phyloP scores from a whole-genome alignment of 2,329 filamentous ascomycete genomes.

The Paecilomyces fulvus region DNA sequence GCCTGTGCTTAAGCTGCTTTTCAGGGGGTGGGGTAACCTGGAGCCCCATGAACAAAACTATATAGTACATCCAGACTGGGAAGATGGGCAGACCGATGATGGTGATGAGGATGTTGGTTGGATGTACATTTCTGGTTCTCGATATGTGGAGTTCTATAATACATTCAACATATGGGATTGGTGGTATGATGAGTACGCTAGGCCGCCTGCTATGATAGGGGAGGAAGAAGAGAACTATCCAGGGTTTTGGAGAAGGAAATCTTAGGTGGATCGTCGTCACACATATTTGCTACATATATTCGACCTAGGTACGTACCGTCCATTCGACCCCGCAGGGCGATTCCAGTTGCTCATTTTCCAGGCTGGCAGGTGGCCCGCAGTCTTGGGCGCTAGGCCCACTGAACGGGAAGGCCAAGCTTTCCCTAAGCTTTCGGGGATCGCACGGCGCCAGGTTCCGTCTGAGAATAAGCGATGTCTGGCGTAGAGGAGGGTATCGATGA shows the following conservation, averaged over 20 bases:
- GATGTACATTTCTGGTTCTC: slow-evolving; percentile 6
- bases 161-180: neutral
- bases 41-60: slow-evolving; percentile 6
- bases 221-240: neutral
- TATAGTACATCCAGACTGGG: slow-evolving; percentile 8
- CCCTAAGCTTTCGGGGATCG: neutral
- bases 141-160: neutral
- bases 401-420: neutral
- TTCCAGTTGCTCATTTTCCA: neutral
- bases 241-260: neutral
- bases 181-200: neutral
- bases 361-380: neutral
- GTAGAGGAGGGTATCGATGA: neutral
- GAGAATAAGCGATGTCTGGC: neutral
- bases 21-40: slow-evolving; percentile 5
- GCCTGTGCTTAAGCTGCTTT: slow-evolving; percentile 9
- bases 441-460: neutral
- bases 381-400: neutral
- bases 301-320: neutral
- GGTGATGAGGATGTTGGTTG: slow-evolving; percentile 11
- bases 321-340: neutral
- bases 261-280: no score
- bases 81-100: slow-evolving; percentile 9
- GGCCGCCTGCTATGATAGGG: neutral
- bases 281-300: no score